Evolutionary conservation across 805 yeast species (phyloP).

Genomic region (Saccharomycopsis oosterbeekiorum): DNA sequence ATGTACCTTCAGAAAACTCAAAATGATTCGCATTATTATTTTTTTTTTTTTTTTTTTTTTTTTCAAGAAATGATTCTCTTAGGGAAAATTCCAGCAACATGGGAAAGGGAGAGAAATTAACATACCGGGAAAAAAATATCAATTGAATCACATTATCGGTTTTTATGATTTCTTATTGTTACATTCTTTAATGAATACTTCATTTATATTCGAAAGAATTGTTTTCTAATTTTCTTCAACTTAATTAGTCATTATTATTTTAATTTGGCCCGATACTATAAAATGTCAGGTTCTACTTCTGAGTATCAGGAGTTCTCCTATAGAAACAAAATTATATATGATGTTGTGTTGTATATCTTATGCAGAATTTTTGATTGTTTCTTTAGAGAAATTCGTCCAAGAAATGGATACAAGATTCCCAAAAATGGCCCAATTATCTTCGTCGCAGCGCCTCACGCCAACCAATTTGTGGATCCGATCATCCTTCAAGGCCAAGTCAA

Average conservation of each 20-base stretch:
- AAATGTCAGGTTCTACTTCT: not conserved
- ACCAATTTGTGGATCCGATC: constrained; percentile 75
- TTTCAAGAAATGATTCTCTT: not conserved
- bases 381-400: constrained; percentile 78
- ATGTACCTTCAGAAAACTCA: too few relatives aligned
- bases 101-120: not conserved
- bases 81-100: not conserved
- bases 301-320: constrained; percentile 31
- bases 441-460: constrained; percentile 96
- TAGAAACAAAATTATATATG: constrained; percentile 36
- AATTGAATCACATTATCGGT: not conserved
- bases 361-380: constrained; percentile 49
- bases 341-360: constrained; percentile 42
- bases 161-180: too few relatives aligned
- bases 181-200: too few relatives aligned
- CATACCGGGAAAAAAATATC: too few relatives aligned
- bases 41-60: not conserved
- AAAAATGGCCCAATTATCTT: constrained; percentile 36
- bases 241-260: not conserved
- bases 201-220: too few relatives aligned
- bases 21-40: too few relatives aligned
- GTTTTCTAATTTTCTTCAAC: too few relatives aligned
- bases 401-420: constrained; percentile 74
- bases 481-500: constrained; percentile 76
- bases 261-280: too few relatives aligned